Evolutionary conservation across 2,329 filamentous ascomycete genomes (phyloP), one percentile per base, ranked within the genome.

Genomic region (Arthrocladium fulminans): DNA sequence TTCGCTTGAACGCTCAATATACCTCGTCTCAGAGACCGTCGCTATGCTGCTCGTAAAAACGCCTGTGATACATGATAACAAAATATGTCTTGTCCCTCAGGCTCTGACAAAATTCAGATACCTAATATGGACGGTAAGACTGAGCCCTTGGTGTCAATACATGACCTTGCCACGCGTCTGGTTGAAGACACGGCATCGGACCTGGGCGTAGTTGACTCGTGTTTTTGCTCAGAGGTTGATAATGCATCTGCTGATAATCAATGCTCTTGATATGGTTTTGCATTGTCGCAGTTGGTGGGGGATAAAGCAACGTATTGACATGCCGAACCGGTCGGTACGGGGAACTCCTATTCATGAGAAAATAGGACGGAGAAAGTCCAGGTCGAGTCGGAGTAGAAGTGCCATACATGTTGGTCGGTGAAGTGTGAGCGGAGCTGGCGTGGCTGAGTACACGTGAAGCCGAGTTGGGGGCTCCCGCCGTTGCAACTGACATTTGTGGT

Each of bases 311-410:
- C 0, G 88, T 94, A 57, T 92, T 88, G 51, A 96, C 87, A 52
- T 87, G 79, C 46, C 89, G 84, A 32, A 96, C 84, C 1, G 90
- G 90, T 54, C 88, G 86, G 67, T 97, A 97, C 2, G 92, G 92
- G 48, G 90, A 97, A 54, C 86, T 83, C 49, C 92, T 80, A 63
- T 95, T 87, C 60, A 86, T 84, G 30, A 96, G 73, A 66, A 94
- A 94, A 60, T 87, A 80, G 9, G 86, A 89, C 1, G 90, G 90
- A 25, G 92, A 97, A 54, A 92, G 77, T 25, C 86, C 83, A 38
- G 80, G 79, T 22, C 54, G 49, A 4, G 84, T 82, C 7, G 81
- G 69, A 2, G 78, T 76, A 38, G 73, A 70, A 5, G 70, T 71
- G 46, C 77, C 84, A 19, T 78, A 73, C 13, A 81, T 78, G n/a